These are phyloP conservation scores for Xerocomus brunneocitrinus DNA, from an alignment of 768 basidiomycete species.

Conservation along the genomic window DNA sequence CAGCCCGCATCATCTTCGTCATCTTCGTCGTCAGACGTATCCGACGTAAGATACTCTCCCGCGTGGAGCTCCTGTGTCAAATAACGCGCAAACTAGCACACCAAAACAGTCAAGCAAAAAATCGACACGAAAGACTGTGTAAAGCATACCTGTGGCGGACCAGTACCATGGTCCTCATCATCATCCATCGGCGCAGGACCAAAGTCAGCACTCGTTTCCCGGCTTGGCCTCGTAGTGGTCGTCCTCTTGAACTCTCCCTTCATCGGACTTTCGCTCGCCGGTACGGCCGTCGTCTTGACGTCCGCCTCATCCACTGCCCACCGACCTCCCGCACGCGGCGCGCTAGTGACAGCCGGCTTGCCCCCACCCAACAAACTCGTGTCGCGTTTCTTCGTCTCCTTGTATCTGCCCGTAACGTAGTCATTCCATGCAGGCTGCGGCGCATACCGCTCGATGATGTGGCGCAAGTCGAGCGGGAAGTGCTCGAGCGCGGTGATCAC, in stretches of 20 bases:
- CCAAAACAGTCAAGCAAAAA: not conserved
- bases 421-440: conserved; percentile 84
- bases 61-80: conserved; percentile 69
- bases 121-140: not conserved
- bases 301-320: conserved; percentile 77
- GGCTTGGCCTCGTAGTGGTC: conserved; percentile 36
- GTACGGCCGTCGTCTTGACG: conserved; percentile 21
- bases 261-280: conserved; percentile 16
- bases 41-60: conserved; percentile 51
- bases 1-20: conserved; percentile 77
- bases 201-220: conserved; percentile 62
- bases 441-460: conserved; percentile 58
- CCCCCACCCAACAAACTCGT: conserved; percentile 79
- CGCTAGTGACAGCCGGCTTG: conserved; percentile 55
- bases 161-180: conserved; percentile 41
- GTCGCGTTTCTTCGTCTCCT: conserved; percentile 83
- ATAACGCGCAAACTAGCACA: conserved; percentile 70
- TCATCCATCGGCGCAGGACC: conserved; percentile 49
- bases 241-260: conserved; percentile 60
- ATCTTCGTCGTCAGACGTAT: conserved; percentile 47
- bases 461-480: conserved; percentile 75
- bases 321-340: conserved; percentile 31
- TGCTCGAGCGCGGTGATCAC: conserved; percentile 85
- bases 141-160: conserved; percentile 41
- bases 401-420: conserved; percentile 81